phyloP scores from a whole-genome alignment of 2,329 filamentous ascomycete genomes.

The Penicillium sp. region DNA sequence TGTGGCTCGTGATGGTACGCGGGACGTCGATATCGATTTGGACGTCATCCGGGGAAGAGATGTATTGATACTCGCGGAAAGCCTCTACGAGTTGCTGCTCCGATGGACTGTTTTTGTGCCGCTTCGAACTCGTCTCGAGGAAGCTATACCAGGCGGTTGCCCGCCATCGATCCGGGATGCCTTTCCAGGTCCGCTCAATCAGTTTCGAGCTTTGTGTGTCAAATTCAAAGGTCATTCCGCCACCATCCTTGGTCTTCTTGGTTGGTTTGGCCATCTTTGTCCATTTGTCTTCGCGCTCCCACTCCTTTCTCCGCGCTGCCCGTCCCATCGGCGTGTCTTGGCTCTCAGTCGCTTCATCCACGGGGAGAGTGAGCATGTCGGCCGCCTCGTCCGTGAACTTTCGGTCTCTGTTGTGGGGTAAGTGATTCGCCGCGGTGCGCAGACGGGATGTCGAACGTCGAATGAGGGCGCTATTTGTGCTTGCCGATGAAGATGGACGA shows the following conservation, averaged over 20 bases:
- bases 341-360: slow-evolving; percentile 45
- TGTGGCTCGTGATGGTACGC: slow-evolving; percentile 86
- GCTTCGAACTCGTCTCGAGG: slow-evolving; percentile 67
- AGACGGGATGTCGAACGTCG: slow-evolving; percentile 42
- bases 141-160: slow-evolving; percentile 93
- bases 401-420: slow-evolving; percentile 51
- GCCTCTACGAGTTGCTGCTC: slow-evolving; percentile 66
- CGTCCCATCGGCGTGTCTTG: slow-evolving; percentile 46
- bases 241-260: slow-evolving; percentile 45
- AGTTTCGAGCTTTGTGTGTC: slow-evolving; percentile 77
- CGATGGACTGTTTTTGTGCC: slow-evolving; percentile 54
- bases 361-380: slow-evolving; percentile 60
- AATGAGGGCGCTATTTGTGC: slow-evolving; percentile 40
- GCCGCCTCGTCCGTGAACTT: slow-evolving; percentile 54
- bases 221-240: slow-evolving; percentile 68
- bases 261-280: slow-evolving; percentile 57
- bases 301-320: slow-evolving; percentile 53
- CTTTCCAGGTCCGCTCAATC: slow-evolving; percentile 91
- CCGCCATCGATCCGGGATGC: slow-evolving; percentile 93
- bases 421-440: slow-evolving; percentile 48
- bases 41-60: slow-evolving; percentile 79
- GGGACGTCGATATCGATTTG: slow-evolving; percentile 98
- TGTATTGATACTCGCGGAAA: slow-evolving; percentile 66
- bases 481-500: slow-evolving; percentile 45
- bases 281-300: slow-evolving; percentile 61